Evolutionary conservation across 2,329 filamentous ascomycete genomes (phyloP).

Genomic region (Daldinia eschscholtzii): DNA sequence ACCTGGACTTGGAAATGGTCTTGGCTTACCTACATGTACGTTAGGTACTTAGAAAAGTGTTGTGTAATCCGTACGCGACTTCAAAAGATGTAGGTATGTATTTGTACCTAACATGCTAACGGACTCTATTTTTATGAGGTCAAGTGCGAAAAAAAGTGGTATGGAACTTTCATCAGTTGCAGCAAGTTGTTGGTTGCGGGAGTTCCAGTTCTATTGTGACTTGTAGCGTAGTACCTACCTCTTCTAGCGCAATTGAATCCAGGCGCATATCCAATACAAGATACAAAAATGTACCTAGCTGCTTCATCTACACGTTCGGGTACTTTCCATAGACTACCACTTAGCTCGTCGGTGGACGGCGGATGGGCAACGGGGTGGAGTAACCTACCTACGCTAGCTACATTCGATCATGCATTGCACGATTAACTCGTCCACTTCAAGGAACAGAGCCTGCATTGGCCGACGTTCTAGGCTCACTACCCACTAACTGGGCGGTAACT

Average conservation of each 20-base stretch:
- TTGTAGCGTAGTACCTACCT: slow-evolving; percentile 15
- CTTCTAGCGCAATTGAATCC: slow-evolving; percentile 9
- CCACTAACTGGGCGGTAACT: slow-evolving; percentile 5
- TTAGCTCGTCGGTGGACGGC: slow-evolving; percentile 18
- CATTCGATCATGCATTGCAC: slow-evolving; percentile 41
- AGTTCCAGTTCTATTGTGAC: slow-evolving; percentile 34
- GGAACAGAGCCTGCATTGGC: slow-evolving; percentile 32
- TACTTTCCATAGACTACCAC: not conserved
- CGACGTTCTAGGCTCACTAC: slow-evolving; percentile 32
- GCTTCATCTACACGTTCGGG: not conserved
- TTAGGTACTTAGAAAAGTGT: slow-evolving; percentile 24
- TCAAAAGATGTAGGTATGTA: not conserved
- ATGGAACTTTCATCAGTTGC: slow-evolving; percentile 18
- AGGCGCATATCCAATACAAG: not conserved
- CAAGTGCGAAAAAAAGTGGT: slow-evolving; percentile 13
- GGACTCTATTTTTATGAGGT: slow-evolving; percentile 33
- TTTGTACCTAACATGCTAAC: not conserved
- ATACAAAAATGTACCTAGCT: not conserved
- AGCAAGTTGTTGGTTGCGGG: slow-evolving; percentile 18
- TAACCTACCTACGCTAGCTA: slow-evolving; percentile 31
- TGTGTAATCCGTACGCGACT: slow-evolving; percentile 25
- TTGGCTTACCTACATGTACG: slow-evolving; percentile 23
- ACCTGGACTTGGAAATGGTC: slow-evolving; percentile 25
- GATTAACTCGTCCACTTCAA: slow-evolving; percentile 33
- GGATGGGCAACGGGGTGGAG: slow-evolving; percentile 29